These are phyloP conservation scores for Aspergillus versicolor DNA, from an alignment of 2,329 filamentous ascomycete species.

Conservation along the genomic window DNA sequence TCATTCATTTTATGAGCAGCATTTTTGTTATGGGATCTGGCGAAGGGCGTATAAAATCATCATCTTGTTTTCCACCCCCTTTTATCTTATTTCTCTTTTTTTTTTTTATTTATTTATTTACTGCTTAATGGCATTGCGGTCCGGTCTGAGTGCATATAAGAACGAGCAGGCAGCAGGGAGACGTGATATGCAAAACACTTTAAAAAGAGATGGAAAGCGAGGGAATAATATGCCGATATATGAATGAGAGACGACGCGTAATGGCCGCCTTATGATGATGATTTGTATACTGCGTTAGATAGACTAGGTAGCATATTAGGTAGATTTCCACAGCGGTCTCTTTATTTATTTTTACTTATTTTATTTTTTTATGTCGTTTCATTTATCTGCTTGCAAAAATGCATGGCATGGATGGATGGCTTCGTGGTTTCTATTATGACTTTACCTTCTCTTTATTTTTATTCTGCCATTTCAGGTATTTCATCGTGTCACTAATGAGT, in stretches of 20 bases:
- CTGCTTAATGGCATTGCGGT: conserved; percentile 9
- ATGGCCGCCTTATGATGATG: conserved; percentile 17
- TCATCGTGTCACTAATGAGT: background rate
- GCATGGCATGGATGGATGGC: background rate
- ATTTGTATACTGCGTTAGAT: conserved; percentile 18
- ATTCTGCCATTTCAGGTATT: background rate
- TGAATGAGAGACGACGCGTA: conserved; percentile 17
- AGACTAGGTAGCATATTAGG: conserved; percentile 18
- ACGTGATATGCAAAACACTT: background rate
- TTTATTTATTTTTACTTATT: background rate
- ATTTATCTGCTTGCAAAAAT: background rate
- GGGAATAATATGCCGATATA: background rate
- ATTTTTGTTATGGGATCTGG: conserved; percentile 15
- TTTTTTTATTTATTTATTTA: conserved; percentile 13
- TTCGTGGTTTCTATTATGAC: background rate
- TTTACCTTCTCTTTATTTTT: background rate
- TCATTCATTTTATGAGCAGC: conserved; percentile 18
- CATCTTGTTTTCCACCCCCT: conserved; percentile 14
- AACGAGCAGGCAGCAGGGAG: background rate
- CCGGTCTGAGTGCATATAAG: background rate
- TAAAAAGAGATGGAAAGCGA: background rate
- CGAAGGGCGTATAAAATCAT: conserved; percentile 25
- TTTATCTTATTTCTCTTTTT: conserved; percentile 15
- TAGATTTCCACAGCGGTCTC: conserved; percentile 4
- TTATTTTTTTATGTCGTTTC: background rate